Evolutionary conservation across 805 yeast species (phyloP), one percentile per base, ranked within the genome.

Genomic region (Priceomyces castillae): DNA sequence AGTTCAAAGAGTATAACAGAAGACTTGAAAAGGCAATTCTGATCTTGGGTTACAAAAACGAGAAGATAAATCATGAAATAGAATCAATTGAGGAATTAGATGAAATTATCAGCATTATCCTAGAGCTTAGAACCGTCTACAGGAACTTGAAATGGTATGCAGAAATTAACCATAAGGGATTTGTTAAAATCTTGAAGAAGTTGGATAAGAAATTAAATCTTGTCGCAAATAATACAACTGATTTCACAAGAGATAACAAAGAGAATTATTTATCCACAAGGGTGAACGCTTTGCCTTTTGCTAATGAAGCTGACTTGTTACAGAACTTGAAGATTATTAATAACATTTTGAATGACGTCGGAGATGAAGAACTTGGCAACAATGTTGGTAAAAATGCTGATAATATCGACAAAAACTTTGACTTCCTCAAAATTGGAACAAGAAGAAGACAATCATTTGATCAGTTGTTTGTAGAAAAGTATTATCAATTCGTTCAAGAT

Each of bases 121-220:
- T 89, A 17, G 97, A 90, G 61, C 70, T 89, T 42, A 75, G 96
- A 37, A 74, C 84, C 14, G 80, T 81, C 46, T 79, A 86, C 48
- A 74, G 97, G 44, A 90, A 90, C 62, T 71, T 90, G 58, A 90
- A 87, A 61, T 92, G 97, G 96, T 90, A 79, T 61, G 95, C 95
- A 18, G 97, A 92, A 58, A 78, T 90, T 54, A 90, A 90, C 69
- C 87, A 85, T 58, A 81, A 95, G 47, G 98, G 96, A 0, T 86
- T 90, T 53, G 77, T 82, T 42, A 90, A 90, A 67, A 92, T 92
- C 50, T 71, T 92, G 57, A 90, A 90, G 67, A 90, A 90, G 57
- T 73, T 90, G 53, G 97, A 92, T 63, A 92, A 92, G 69, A 89
- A 89, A 61, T 57, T 71, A 53, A 46, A 48, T 6, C 57, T 50